phyloP scores from a whole-genome alignment of 2,329 filamentous ascomycete species.

The Aspergillus sp. region DNA sequence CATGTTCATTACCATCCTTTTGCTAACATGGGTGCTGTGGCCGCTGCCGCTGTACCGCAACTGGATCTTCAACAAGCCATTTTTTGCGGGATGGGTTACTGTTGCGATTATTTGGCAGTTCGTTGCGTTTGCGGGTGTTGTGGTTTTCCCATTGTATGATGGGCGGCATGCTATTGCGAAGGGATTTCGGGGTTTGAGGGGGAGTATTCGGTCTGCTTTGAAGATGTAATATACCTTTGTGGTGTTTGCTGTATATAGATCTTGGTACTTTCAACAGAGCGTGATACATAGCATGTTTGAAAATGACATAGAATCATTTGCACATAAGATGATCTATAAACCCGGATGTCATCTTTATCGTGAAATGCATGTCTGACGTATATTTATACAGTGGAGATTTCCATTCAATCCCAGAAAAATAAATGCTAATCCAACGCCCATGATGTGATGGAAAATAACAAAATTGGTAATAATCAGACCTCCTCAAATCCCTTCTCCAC shows the following conservation, averaged over 20 bases:
- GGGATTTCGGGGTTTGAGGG: constrained; percentile 15
- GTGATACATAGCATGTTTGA: too few species aligned
- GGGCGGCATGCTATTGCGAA: constrained; percentile 37
- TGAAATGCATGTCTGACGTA: too few species aligned
- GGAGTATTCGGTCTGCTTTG: neutral
- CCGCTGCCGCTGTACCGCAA: constrained; percentile 45
- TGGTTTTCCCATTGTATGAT: constrained; percentile 45
- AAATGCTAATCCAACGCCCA: too few species aligned
- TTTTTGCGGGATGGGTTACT: constrained; percentile 42
- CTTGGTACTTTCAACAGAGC: neutral
- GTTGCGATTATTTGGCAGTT: constrained; percentile 46
- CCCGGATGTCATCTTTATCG: too few species aligned
- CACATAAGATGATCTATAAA: neutral
- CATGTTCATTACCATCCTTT: constrained; percentile 37
- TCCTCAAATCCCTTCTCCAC: neutral
- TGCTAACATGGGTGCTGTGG: constrained; percentile 44
- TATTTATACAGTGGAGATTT: too few species aligned
- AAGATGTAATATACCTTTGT: neutral
- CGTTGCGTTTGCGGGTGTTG: constrained; percentile 40
- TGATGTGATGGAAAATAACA: too few species aligned
- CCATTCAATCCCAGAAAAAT: too few species aligned
- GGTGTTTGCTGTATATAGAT: neutral
- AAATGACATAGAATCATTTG: neutral
- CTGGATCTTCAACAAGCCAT: constrained; percentile 43
- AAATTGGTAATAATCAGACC: too few species aligned